Evolutionary conservation across 2,329 filamentous ascomycete genomes (phyloP).

Genomic region (Aspergillus persii): DNA sequence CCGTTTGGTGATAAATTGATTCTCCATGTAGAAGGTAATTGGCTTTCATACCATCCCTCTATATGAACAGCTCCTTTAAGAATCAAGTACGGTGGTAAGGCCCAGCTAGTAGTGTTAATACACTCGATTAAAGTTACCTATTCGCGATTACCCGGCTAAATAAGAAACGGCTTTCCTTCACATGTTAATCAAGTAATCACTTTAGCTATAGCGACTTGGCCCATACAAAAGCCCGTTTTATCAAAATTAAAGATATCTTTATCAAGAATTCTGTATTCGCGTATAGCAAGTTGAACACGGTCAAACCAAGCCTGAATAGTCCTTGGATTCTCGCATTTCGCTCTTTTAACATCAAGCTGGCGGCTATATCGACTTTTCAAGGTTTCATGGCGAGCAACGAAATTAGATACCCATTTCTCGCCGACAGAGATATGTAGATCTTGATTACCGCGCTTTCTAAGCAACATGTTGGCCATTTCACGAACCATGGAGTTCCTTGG

Average conservation of each 20-base stretch:
- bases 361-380: constrained; percentile 1
- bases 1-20: constrained; percentile 29
- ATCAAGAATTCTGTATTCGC: constrained; percentile 11
- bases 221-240: too few relatives aligned
- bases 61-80: constrained; percentile 13
- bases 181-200: background rate
- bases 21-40: constrained; percentile 3
- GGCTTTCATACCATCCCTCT: constrained; percentile 7
- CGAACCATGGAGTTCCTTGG: background rate
- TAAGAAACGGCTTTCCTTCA: constrained; percentile 4
- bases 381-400: background rate
- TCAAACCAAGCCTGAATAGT: constrained; percentile 10
- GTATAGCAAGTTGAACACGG: constrained; percentile 5
- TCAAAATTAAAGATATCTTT: constrained; percentile 10
- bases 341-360: constrained; percentile 1
- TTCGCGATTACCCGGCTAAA: constrained; percentile 15
- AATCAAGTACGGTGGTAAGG: constrained; percentile 11
- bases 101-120: constrained; percentile 8
- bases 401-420: constrained; percentile 5
- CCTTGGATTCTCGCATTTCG: constrained; percentile 4
- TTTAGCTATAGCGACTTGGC: constrained; percentile 3
- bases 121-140: constrained; percentile 16
- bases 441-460: background rate
- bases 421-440: background rate
- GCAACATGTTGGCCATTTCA: constrained; percentile 5